A percentile compares a stretch with the other conserved stretches of the same genome.
These are phyloP conservation scores for Articulospora tetracladia DNA, from an alignment of 495 filamentous ascomycete species.

Conservation along the genomic window DNA sequence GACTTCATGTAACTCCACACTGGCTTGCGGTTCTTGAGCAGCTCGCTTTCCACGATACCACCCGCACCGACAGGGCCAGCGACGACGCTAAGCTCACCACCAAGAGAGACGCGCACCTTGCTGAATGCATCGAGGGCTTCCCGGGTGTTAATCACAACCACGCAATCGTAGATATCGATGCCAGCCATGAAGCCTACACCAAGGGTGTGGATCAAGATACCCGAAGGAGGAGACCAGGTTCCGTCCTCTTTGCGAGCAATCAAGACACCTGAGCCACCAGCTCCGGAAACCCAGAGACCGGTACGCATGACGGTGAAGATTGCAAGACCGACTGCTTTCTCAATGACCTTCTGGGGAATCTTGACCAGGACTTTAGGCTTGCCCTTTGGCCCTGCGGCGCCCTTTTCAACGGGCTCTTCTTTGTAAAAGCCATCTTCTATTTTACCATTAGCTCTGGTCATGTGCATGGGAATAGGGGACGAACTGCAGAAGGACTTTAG, in stretches of 20 bases:
- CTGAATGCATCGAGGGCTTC: conserved; percentile 72
- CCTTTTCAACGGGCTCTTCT: conserved; percentile 8
- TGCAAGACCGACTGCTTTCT: conserved; percentile 68
- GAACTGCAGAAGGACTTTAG: conserved; percentile 72
- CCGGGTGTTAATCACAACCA: conserved; percentile 74
- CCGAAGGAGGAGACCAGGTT: conserved; percentile 72
- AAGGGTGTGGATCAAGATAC: conserved; percentile 71
- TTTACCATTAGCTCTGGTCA: conserved; percentile 12
- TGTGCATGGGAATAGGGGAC: conserved; percentile 11
- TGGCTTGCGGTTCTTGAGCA: conserved; percentile 38
- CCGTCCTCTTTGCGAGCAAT: conserved; percentile 67
- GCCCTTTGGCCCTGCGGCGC: conserved; percentile 46
- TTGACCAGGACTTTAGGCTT: conserved; percentile 68
- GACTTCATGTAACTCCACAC: conserved; percentile 82
- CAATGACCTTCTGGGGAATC: conserved; percentile 71
- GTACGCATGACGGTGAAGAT: conserved; percentile 84
- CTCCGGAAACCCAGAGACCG: conserved; percentile 73
- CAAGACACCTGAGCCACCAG: conserved; percentile 70
- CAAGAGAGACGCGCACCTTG: conserved; percentile 66
- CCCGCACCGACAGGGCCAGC: conserved; percentile 73
- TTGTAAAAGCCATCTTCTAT: conserved; percentile 42
- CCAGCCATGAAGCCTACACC: conserved; percentile 75
- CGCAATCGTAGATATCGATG: conserved; percentile 81
- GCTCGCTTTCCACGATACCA: conserved; percentile 61
- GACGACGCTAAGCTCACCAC: conserved; percentile 68